Evolutionary conservation across 1,139 yeast species (phyloP).

Genomic region (Pichia sp.): DNA sequence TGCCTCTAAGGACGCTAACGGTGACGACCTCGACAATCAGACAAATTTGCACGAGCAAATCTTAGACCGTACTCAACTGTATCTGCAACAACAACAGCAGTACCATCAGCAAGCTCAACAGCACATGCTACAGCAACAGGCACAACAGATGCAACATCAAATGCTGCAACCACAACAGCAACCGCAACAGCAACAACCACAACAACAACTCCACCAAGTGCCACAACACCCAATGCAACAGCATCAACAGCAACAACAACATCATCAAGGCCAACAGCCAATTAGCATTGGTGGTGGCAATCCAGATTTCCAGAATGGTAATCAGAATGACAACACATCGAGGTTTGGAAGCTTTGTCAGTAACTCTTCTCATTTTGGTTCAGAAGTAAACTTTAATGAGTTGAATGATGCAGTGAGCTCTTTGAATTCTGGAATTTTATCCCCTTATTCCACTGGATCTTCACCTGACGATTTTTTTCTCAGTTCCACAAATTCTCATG

Average conservation of each 20-base stretch:
- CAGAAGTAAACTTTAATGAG: slow-evolving; percentile 24
- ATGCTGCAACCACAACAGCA: slow-evolving; percentile 12
- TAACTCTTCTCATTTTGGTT: slow-evolving; percentile 15
- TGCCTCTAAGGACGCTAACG: not conserved
- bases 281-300: not conserved
- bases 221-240: slow-evolving; percentile 9
- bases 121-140: slow-evolving; percentile 9
- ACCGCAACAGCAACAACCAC: slow-evolving; percentile 10
- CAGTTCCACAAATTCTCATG: slow-evolving; percentile 14
- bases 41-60: slow-evolving; percentile 4
- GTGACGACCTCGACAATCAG: slow-evolving; percentile 7
- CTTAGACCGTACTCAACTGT: slow-evolving; percentile 1
- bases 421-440: slow-evolving; percentile 22
- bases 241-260: slow-evolving; percentile 7
- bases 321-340: slow-evolving; percentile 5
- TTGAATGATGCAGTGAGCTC: slow-evolving; percentile 25
- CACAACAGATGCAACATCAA: slow-evolving; percentile 14
- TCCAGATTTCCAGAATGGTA: slow-evolving; percentile 2
- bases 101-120: slow-evolving; percentile 10
- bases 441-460: slow-evolving; percentile 29
- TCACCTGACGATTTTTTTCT: slow-evolving; percentile 28
- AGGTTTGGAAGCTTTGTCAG: slow-evolving; percentile 17
- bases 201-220: not conserved
- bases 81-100: slow-evolving; percentile 9
- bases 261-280: slow-evolving; percentile 1